A percentile compares a stretch with the other conserved stretches of the same genome.
Conservation (phyloP, 371 early-diverging fungal genomes). For the Haplosporangium sp. region DNA sequence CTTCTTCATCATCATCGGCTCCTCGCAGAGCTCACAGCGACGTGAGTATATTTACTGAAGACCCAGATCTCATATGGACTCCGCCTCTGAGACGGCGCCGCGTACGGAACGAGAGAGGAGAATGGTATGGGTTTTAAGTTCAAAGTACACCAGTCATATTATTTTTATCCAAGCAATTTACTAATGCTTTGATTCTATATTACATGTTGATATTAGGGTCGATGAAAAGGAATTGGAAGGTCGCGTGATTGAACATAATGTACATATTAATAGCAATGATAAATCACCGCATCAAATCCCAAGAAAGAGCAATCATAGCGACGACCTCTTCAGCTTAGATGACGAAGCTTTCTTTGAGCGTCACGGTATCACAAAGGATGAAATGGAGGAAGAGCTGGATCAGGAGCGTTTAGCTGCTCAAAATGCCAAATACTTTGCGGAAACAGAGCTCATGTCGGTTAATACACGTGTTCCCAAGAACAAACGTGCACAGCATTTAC, state of each 20-base stretch:
- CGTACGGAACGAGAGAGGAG: slow-evolving; percentile 72
- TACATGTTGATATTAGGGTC: slow-evolving; percentile 61
- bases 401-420: slow-evolving; percentile 58
- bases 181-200: neutral
- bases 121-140: slow-evolving; percentile 62
- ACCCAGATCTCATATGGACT: slow-evolving; percentile 28
- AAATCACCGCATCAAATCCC: neutral
- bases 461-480: slow-evolving; percentile 40
- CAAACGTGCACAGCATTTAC: slow-evolving; percentile 35
- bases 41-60: neutral
- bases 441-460: slow-evolving; percentile 55
- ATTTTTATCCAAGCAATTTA: too few species aligned
- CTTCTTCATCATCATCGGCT: slow-evolving; percentile 39
- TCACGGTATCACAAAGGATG: slow-evolving; percentile 45
- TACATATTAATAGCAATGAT: slow-evolving; percentile 20
- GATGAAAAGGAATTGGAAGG: slow-evolving; percentile 74
- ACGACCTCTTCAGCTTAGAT: slow-evolving; percentile 23
- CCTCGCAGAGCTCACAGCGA: slow-evolving; percentile 15
- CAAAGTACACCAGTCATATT: neutral
- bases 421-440: slow-evolving; percentile 68
- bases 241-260: slow-evolving; percentile 71
- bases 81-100: slow-evolving; percentile 65
- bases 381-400: slow-evolving; percentile 59
- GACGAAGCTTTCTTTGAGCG: slow-evolving; percentile 33
- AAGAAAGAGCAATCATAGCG: slow-evolving; percentile 6